Evolutionary conservation across 2,329 filamentous ascomycete genomes (phyloP), one percentile per base, ranked within the genome.

Genomic region (Corynespora cassiicola): DNA sequence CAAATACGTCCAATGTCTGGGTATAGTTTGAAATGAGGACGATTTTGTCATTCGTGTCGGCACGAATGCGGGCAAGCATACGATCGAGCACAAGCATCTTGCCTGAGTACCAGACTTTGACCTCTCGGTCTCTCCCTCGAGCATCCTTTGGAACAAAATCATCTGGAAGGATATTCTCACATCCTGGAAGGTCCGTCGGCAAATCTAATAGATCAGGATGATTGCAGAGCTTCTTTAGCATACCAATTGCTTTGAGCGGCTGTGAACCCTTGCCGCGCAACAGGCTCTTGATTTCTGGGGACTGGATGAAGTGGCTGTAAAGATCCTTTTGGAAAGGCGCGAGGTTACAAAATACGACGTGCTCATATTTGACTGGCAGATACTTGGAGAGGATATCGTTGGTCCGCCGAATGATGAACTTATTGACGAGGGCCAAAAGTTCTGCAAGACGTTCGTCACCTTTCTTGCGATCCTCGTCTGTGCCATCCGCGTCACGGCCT

Each of bases 321-420:
- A 99, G 75, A 52, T 89, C 88, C 37, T 90, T 79, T 68, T 99
- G 94, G 72, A 99, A 97, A 0, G 88, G 88, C 11, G 94, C 87
- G 29, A 96, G 79, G 56, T 92, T 92, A 77, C 94, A 99, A 72
- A 99, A 99, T 1, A 99, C 94, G 19, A 99, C 94, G 65, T 99
- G 94, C 69, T 99, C 94, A 70, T 99, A 99, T 74, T 99, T 99
- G 74, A 97, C 85, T 0, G 94, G 94, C 42, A 99, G 74, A 63
- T 99, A 99, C 68, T 99, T 99, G 34, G 92, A 96, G 16, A 99
- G 73, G 46, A 99, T 95, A 62, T 99, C 94, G 78, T 99, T 99
- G 4, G 92, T 96, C 41, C 94, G 85, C 43, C 94, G 87, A 57
- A 99, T 99, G 65, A 99, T 95, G 72, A 99, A 99, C 61, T 95